Evolutionary conservation across 73 alveolate species (phyloP).

Genomic region (Symbiodinium pilosum): DNA sequence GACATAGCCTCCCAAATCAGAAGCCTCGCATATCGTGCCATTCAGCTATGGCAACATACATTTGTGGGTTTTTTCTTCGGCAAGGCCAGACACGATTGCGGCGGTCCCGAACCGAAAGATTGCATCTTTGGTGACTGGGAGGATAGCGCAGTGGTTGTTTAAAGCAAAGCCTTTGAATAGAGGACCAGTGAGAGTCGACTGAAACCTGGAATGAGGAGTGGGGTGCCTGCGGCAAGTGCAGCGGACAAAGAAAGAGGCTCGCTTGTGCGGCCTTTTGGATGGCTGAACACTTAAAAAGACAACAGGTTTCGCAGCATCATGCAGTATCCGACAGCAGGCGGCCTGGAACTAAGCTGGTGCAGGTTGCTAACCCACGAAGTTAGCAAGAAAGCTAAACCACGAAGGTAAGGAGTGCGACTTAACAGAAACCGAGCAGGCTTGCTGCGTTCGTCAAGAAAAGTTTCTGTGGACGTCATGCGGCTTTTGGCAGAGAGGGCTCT

Average conservation of each 20-base stretch:
- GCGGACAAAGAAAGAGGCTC: conserved; percentile 83
- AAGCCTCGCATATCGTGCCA: no score
- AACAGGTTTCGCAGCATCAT: conserved; percentile 69
- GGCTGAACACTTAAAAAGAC: background rate
- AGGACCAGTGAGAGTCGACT: no score
- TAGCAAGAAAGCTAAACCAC: no score
- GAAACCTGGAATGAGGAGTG: conserved; percentile 37
- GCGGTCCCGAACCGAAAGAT: conserved; percentile 85
- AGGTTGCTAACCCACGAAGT: no score
- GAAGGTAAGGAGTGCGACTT: conserved; percentile 81
- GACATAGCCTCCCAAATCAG: no score
- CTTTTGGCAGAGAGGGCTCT: no score
- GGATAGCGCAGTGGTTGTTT: background rate
- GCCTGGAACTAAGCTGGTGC: background rate
- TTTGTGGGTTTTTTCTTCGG: no score
- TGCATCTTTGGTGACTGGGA: conserved; percentile 80
- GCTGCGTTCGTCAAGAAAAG: background rate
- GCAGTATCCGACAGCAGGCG: conserved; percentile 78
- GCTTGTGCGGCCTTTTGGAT: background rate
- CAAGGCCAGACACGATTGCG: conserved; percentile 75
- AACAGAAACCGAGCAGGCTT: conserved; percentile 53
- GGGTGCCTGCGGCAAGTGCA: conserved; percentile 93
- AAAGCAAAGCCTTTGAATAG: background rate
- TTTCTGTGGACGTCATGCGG: background rate
- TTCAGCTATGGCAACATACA: no score